Evolutionary conservation across 768 basidiomycete species (phyloP), one percentile per base, ranked within the genome.

Genomic region (Neoboletus brunneissimus): DNA sequence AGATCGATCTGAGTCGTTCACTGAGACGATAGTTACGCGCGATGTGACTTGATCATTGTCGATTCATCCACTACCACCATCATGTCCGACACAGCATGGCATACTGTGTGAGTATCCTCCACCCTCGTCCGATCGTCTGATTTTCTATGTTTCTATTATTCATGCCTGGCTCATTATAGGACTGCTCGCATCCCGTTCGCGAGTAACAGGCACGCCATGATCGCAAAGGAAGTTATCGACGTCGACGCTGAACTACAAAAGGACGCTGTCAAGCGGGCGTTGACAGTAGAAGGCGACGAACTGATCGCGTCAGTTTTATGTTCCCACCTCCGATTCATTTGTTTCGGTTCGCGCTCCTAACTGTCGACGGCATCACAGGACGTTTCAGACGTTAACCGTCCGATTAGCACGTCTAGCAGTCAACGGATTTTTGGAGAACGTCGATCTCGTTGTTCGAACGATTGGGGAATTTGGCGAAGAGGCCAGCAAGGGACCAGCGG

Each of bases 341-440:
- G 44, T 3, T 16, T 45, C 22, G 25, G 32, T 18, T 60, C 16
- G 9, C 37, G 15, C 23, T 37, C 10, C 41, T 64, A 51, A 65
- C 20, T 22, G 16, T 38, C 37, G 15, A 34, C 7, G 41, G 15
- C 6, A 54, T 43, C 29, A 23, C 41, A 92, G 91, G 52, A 86
- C 78, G 15, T 90, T 89, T 72, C 80, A 79, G 23, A 91, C 89
- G 1, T 74, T 91, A 52, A 97, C 94, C 0, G 77, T 95, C 56
- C 86, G 94, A 35, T 75, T 96, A n/a, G 87, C 91, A 4, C 83
- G 94, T 54, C 77, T 97, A 47, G 83, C 88, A 0, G 78, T 89
- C 48, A 97, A 97, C 63, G 86, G 86, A 15, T 95, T 91, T 73
- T 78, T 97, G 46, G 94, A 96, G 67, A 94, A 94, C 64, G 80